Evolutionary conservation across 805 yeast genomes (phyloP).

Genomic region (Wickerhamomyces xylosicus): DNA sequence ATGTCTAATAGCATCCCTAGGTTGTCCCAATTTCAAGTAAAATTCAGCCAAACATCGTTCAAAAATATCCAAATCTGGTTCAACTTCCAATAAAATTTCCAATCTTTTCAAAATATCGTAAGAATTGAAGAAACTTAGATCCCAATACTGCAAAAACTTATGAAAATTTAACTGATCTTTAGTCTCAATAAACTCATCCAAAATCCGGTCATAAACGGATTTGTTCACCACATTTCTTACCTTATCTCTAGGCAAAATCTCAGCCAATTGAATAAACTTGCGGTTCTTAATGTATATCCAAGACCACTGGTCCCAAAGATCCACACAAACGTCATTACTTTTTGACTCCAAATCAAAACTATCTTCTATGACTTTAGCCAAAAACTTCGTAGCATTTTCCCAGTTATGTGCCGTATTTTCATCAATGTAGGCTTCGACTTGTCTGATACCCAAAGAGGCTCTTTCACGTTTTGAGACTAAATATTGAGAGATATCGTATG

Average conservation of each 20-base stretch:
- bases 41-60: slow-evolving; percentile 39
- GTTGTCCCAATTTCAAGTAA: slow-evolving; percentile 47
- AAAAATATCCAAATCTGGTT: slow-evolving; percentile 20
- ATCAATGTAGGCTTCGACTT: slow-evolving; percentile 28
- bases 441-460: slow-evolving; percentile 48
- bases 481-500: slow-evolving; percentile 69
- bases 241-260: slow-evolving; percentile 39
- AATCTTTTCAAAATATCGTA: slow-evolving; percentile 27
- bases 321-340: slow-evolving; percentile 16
- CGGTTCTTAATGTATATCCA: slow-evolving; percentile 37
- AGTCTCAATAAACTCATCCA: slow-evolving; percentile 20
- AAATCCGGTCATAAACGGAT: slow-evolving; percentile 33
- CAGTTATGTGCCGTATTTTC: slow-evolving; percentile 31
- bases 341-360: slow-evolving; percentile 6
- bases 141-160: slow-evolving; percentile 46
- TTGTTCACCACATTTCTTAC: slow-evolving; percentile 20
- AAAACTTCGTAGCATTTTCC: slow-evolving; percentile 43
- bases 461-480: slow-evolving; percentile 41
- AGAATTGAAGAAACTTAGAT: slow-evolving; percentile 38
- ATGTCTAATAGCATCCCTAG: slow-evolving; percentile 54
- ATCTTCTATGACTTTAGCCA: slow-evolving; percentile 28
- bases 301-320: slow-evolving; percentile 62
- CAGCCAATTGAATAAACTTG: slow-evolving; percentile 36
- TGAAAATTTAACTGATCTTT: slow-evolving; percentile 24
- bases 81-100: slow-evolving; percentile 32